Evolutionary conservation across 768 basidiomycete genomes (phyloP).

Genomic region (Hypholoma sublateritium): DNA sequence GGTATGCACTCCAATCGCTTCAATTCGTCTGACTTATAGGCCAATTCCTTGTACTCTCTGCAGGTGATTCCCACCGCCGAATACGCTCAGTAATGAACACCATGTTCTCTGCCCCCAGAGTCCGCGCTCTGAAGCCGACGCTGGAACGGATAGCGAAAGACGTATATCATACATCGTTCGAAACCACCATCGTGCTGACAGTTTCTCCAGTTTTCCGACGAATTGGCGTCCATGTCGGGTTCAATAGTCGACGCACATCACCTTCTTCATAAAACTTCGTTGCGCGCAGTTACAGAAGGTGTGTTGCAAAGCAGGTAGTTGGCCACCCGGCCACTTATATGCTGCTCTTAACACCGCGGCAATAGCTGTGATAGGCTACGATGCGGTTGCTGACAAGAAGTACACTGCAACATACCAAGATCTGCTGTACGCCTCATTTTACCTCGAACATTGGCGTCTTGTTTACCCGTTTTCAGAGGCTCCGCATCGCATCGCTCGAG

Average conservation of each 20-base stretch:
- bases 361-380: slow-evolving; percentile 7
- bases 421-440: not conserved
- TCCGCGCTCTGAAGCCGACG: slow-evolving; percentile 41
- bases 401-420: slow-evolving; percentile 1
- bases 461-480: not conserved
- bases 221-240: slow-evolving; percentile 4
- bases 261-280: not conserved
- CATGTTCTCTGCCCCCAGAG: slow-evolving; percentile 43
- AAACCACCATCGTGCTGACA: no score
- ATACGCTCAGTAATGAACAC: slow-evolving; percentile 48
- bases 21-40: not conserved
- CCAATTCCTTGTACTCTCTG: not conserved
- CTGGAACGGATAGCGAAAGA: slow-evolving; percentile 22
- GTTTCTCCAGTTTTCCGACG: not conserved
- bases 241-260: not conserved
- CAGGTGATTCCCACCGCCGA: slow-evolving; percentile 36
- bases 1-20: not conserved
- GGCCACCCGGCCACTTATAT: not conserved
- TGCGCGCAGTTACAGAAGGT: slow-evolving; percentile 4
- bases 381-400: not conserved
- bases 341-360: no score
- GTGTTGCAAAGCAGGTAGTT: not conserved
- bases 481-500: not conserved
- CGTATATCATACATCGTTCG: not conserved
- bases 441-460: no score